These are phyloP conservation scores for Cladophialophora bantiana DNA, from an alignment of 2,329 filamentous ascomycete species.

Conservation along the genomic window DNA sequence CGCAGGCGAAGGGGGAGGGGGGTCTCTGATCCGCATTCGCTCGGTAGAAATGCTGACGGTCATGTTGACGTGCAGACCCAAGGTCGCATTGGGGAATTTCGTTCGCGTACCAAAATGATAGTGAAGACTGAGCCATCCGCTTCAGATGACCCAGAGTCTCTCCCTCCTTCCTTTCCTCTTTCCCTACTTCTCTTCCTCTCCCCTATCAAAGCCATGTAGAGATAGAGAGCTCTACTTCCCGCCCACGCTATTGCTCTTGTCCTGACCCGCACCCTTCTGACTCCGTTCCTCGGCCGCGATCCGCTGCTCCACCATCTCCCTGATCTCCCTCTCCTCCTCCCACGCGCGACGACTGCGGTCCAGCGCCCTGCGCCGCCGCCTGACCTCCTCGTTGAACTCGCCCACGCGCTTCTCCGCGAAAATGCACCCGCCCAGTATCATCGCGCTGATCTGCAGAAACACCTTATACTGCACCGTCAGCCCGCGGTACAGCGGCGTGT, in stretches of 20 bases:
- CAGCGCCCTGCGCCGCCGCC: conserved; percentile 50
- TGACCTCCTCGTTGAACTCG: conserved; percentile 54
- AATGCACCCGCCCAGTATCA: conserved; percentile 58
- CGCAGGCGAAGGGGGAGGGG: too few species aligned
- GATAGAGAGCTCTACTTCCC: background rate
- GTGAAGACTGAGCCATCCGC: too few species aligned
- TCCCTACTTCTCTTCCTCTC: too few species aligned
- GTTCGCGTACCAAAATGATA: too few species aligned
- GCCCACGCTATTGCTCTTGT: background rate
- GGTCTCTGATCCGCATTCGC: too few species aligned
- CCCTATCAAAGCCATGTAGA: too few species aligned
- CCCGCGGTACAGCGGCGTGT: conserved; percentile 54
- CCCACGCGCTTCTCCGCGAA: conserved; percentile 56
- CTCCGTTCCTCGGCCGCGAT: conserved; percentile 9
- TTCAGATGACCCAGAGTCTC: too few species aligned
- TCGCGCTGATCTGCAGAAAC: conserved; percentile 55
- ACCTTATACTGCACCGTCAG: conserved; percentile 59
- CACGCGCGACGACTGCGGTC: conserved; percentile 38
- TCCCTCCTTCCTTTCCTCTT: too few species aligned
- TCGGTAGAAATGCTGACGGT: too few species aligned
- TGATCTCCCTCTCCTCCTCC: conserved; percentile 42
- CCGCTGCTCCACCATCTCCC: conserved; percentile 48
- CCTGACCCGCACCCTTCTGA: background rate
- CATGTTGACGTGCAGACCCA: too few species aligned
- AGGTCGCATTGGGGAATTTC: too few species aligned